Evolutionary conservation across 1,139 yeast genomes (phyloP).

Genomic region (Yamadazyma spencermartinsiae): DNA sequence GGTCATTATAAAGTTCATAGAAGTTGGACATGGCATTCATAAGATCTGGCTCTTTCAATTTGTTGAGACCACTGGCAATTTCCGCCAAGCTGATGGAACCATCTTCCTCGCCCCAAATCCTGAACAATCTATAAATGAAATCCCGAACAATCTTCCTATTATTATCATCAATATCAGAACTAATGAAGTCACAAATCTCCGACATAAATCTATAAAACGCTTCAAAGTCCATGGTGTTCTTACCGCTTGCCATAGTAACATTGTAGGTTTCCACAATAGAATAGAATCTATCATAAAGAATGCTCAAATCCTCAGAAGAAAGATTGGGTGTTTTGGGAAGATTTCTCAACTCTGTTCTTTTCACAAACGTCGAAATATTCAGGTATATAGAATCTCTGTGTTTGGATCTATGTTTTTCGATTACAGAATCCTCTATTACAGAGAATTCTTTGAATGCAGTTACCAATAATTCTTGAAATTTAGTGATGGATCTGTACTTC

Average conservation of each 20-base stretch:
- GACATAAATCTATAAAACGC: constrained; percentile 74
- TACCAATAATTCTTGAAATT: constrained; percentile 86
- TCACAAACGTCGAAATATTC: constrained; percentile 87
- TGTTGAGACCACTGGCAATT: constrained; percentile 71
- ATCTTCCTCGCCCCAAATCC: constrained; percentile 47
- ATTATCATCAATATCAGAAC: constrained; percentile 27
- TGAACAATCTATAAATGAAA: constrained; percentile 65
- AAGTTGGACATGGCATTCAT: constrained; percentile 79
- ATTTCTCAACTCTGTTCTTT: constrained; percentile 86
- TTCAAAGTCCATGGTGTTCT: constrained; percentile 70
- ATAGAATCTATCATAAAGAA: constrained; percentile 83
- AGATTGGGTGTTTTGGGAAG: constrained; percentile 72
- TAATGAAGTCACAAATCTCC: constrained; percentile 80
- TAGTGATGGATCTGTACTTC: constrained; percentile 66
- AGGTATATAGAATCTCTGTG: constrained; percentile 77
- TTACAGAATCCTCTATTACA: constrained; percentile 71
- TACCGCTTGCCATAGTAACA: constrained; percentile 67
- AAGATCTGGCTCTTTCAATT: constrained; percentile 67
- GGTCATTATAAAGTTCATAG: constrained; percentile 68
- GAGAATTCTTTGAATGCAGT: constrained; percentile 92
- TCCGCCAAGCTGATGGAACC: constrained; percentile 68
- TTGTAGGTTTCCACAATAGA: constrained; percentile 68
- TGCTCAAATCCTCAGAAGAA: constrained; percentile 56
- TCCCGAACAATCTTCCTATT: constrained; percentile 21
- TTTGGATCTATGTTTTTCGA: constrained; percentile 66